Base-by-base conservation (phyloP, 805 yeast genomes). In the Hanseniaspora lachancei region DNA sequence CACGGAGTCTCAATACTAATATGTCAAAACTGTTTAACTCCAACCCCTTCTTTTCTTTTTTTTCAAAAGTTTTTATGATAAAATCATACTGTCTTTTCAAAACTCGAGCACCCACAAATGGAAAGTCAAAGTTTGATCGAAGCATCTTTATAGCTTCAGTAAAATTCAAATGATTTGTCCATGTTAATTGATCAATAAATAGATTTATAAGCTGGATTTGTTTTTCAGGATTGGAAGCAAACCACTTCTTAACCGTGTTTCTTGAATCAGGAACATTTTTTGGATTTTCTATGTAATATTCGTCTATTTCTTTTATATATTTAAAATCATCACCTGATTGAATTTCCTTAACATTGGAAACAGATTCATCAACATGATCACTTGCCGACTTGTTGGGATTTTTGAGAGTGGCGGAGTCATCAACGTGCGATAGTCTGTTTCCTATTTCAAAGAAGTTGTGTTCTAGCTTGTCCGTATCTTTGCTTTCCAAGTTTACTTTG, bases 111-210 rank as follows among this genome's bases (percentile, higher is more conserved):
- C 54, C 58, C 16, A 50, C 24, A 34, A 56, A 56, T 20, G 58
- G 58, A 24, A 49, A 56, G 3, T 51, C 42, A 41, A 49, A 56
- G 21, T 56, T 50, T 3, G 49, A 47, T 36, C 58, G 40, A 3
- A 56, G 40, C 47, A 56, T 47, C 27, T 56, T 56, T n/a, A 50
- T 38, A 13, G 58, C 58, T 32, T 56, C 54, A 2, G 58, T 56
- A 41, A 56, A 56, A 10, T 56, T 56, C 23, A 56, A 42, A 47
- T 56, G 54, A 36, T 56, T 51, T 20, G 58, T 56, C 58, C 58
- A 56, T 7, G 58, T 56, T 16, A 56, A 24, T 20, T 56, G 58
- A 15, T 56, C 58, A 20, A 56, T 56, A 39, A 56, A 56, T 13
- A 56, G 32, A 36, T 43, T 56, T 10, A 56, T 27, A 23, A 56